Percentiles rank a stretch among this genome's conserved stretches.
These are phyloP conservation scores for Populus simonii DNA, from an alignment of 345 rosid genomes.

Conservation along the genomic window DNA sequence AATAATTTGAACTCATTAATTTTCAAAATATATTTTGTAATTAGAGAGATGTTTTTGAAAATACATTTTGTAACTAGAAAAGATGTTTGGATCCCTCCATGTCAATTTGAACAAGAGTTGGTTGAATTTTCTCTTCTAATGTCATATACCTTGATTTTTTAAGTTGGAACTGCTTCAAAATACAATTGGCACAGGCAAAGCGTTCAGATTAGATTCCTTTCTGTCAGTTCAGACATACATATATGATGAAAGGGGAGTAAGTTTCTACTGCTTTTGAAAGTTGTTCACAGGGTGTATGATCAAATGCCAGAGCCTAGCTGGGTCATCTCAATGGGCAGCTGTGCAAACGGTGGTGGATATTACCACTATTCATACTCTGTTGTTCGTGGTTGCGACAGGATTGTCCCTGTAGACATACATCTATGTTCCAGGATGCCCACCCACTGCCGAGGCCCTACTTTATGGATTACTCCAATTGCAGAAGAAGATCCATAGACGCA, in stretches of 20 bases:
- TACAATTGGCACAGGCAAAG: neutral
- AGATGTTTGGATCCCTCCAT: too few species aligned
- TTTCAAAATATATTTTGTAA: too few species aligned
- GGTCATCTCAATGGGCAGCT: conserved; percentile 99
- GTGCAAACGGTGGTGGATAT: conserved; percentile 98
- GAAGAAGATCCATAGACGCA: conserved; percentile 96
- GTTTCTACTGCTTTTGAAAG: conserved; percentile 6
- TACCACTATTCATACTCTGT: conserved; percentile 97
- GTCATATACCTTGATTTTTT: neutral
- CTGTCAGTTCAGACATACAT: neutral
- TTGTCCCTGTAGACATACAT: conserved; percentile 97
- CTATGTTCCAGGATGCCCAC: conserved; percentile 97
- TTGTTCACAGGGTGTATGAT: conserved; percentile 79
- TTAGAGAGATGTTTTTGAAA: too few species aligned
- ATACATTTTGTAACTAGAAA: too few species aligned
- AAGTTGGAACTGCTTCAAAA: neutral
- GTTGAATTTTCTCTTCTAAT: neutral
- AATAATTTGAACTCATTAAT: too few species aligned
- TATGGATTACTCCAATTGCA: conserved; percentile 93
- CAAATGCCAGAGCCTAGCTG: conserved; percentile 99
- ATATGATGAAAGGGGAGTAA: neutral
- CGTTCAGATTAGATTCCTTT: neutral
- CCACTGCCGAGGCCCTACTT: conserved; percentile 94
- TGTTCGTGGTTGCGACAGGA: conserved; percentile 95
- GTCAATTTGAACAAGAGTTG: too few species aligned